Evolutionary conservation across 306 rosid genomes (phyloP).

Genomic region (Lithocarpus polystachyus): DNA sequence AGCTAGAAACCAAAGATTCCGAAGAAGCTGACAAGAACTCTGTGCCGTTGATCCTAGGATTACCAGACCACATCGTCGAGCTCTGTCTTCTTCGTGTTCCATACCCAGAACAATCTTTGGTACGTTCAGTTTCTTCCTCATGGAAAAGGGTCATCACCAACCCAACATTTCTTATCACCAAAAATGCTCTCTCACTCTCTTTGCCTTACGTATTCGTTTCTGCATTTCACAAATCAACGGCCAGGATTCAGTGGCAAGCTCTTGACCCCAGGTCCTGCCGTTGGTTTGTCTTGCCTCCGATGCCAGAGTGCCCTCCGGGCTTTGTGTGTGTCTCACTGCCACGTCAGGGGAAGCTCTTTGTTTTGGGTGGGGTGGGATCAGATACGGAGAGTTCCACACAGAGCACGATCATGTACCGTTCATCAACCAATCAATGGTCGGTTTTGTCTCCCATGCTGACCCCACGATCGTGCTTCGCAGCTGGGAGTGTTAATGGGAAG

Average conservation of each 20-base stretch:
- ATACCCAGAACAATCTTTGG: constrained; percentile 51
- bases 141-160: constrained; percentile 55
- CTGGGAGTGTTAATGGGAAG: constrained; percentile 28
- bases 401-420: constrained; percentile 24
- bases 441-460: neutral
- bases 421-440: constrained; percentile 55
- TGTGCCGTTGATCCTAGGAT: constrained; percentile 49
- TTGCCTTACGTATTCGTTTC: constrained; percentile 48
- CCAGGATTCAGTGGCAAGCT: constrained; percentile 52
- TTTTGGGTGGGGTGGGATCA: constrained; percentile 29
- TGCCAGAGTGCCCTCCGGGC: constrained; percentile 27
- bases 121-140: constrained; percentile 54
- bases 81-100: constrained; percentile 68
- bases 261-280: constrained; percentile 57
- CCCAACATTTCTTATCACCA: constrained; percentile 33
- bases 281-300: constrained; percentile 56
- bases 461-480: constrained; percentile 25
- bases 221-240: constrained; percentile 37
- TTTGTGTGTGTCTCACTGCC: constrained; percentile 45
- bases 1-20: neutral
- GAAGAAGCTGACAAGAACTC: neutral
- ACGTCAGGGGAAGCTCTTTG: constrained; percentile 50
- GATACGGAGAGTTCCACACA: constrained; percentile 18
- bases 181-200: constrained; percentile 27
- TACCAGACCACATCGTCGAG: constrained; percentile 59